Conservation (phyloP, 805 yeast species). For the Wickerhamomyces alni region DNA sequence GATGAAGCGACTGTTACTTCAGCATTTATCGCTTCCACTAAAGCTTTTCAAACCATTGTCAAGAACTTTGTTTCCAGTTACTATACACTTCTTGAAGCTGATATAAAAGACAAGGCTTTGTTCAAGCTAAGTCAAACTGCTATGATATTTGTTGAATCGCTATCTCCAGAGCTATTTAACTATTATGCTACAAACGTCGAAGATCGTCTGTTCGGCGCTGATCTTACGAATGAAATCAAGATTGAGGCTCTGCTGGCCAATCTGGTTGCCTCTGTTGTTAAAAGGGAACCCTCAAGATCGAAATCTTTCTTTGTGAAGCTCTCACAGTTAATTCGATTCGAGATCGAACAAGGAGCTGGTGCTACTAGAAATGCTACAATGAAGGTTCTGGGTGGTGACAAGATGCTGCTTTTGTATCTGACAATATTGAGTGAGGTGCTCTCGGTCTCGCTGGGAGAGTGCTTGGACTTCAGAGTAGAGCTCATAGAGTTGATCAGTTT, state of each 20-base stretch:
- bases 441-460: slow-evolving; percentile 54
- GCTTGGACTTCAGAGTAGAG: slow-evolving; percentile 39
- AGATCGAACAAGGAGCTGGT: slow-evolving; percentile 80
- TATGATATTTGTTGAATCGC: slow-evolving; percentile 49
- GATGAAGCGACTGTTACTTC: slow-evolving; percentile 41
- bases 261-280: slow-evolving; percentile 65
- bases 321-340: slow-evolving; percentile 48
- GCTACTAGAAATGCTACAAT: slow-evolving; percentile 51
- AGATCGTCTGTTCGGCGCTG: slow-evolving; percentile 41
- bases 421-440: slow-evolving; percentile 64
- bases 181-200: slow-evolving; percentile 33
- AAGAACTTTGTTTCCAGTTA: slow-evolving; percentile 50
- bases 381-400: slow-evolving; percentile 74
- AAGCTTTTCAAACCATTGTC: slow-evolving; percentile 58
- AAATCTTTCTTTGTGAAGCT: slow-evolving; percentile 21
- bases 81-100: slow-evolving; percentile 56
- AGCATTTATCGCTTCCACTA: slow-evolving; percentile 69
- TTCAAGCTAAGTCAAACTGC: slow-evolving; percentile 38
- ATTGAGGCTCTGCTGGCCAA: slow-evolving; percentile 65
- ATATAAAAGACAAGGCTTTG: slow-evolving; percentile 29
- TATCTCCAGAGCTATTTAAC: slow-evolving; percentile 50
- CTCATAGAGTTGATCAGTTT: slow-evolving; percentile 32
- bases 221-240: slow-evolving; percentile 51
- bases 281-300: slow-evolving; percentile 38
- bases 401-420: slow-evolving; percentile 63